Evolutionary conservation across 2,329 filamentous ascomycete genomes (phyloP).

Genomic region (Botrytis aclada): DNA sequence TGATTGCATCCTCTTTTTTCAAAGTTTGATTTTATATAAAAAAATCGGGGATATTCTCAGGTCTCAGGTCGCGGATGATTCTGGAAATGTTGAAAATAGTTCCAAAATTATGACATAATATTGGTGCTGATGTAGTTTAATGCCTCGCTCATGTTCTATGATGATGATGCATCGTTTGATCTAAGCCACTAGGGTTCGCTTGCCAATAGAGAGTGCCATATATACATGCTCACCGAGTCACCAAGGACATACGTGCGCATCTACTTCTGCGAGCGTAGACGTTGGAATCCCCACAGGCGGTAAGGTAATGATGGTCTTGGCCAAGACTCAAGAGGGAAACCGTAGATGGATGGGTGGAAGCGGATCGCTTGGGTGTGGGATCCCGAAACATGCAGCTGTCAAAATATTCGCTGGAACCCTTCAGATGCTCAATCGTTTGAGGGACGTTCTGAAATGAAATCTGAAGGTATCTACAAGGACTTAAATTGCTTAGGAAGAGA

Average conservation of each 20-base stretch:
- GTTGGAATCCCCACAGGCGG: not conserved
- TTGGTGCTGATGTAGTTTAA: not conserved
- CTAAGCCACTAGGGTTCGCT: not conserved
- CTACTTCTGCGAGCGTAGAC: not conserved
- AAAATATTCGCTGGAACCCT: conserved; percentile 14
- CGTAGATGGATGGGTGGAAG: not conserved
- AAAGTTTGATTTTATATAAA: not conserved
- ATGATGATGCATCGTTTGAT: not conserved
- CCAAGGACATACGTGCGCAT: not conserved
- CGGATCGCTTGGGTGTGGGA: conserved; percentile 14
- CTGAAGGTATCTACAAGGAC: not conserved
- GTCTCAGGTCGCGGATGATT: not conserved
- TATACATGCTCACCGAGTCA: not conserved
- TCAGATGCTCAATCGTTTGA: not conserved
- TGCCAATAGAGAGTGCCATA: not conserved
- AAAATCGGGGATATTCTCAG: not conserved
- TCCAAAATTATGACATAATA: not conserved
- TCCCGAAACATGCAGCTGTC: conserved; percentile 22
- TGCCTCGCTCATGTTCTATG: not conserved
- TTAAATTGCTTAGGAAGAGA: not conserved
- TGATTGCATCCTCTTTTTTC: not conserved
- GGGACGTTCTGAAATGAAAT: not conserved
- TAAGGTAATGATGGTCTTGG: conserved; percentile 5
- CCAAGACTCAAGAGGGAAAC: not conserved
- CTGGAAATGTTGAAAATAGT: not conserved